Evolutionary conservation across 2,329 filamentous ascomycete genomes (phyloP), one percentile per base, ranked within the genome.

Genomic region (Daldinia sp.): DNA sequence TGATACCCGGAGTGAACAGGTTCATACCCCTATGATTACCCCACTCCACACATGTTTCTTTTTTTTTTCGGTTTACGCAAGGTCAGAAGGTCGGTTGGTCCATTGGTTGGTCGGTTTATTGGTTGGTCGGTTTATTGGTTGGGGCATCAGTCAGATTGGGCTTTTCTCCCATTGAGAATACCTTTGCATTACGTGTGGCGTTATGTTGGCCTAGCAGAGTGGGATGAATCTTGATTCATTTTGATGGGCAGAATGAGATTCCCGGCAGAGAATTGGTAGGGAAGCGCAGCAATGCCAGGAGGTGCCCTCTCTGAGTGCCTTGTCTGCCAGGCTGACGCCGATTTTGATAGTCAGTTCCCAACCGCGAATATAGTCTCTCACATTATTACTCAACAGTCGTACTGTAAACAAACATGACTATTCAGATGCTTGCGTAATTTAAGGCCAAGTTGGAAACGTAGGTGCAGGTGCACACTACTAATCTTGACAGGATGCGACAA

Each of bases 1-100:
- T 78, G 77, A 78, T 78, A 78, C 77, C 77, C 77, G 77, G 77
- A 78, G 77, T 74, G 74, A 71, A 70, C 64, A 71, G 67, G 71
- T 65, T 67, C 68, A 70, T 72, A 71, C 59, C 59, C 63, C 59
- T 68, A 69, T 70, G 72, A 70, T 74, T 72, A 72, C 72, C 74
- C 74, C 72, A 78, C 76, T 78, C 76, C 75, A 78, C 73, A 70
- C 58, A 69, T 70, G 61, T 65, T 68, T 66, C 67, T 23, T 23
- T 23, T 23, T 23, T 42, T 65, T 67, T 73, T 70, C 65, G 35
- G 65, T 69, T 58, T 62, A 56, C 63, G 60, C 42, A 62, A 51
- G 59, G 65, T 58, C 41, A 63, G 63, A 68, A 28, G 59, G 60
- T 69, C 30, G 57, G 56, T 69, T 33, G 51, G 46, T 50, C 26